These are phyloP conservation scores for Sporobolus alterniflorus DNA, from an alignment of 202 grass and related monocot species.

Conservation along the genomic window DNA sequence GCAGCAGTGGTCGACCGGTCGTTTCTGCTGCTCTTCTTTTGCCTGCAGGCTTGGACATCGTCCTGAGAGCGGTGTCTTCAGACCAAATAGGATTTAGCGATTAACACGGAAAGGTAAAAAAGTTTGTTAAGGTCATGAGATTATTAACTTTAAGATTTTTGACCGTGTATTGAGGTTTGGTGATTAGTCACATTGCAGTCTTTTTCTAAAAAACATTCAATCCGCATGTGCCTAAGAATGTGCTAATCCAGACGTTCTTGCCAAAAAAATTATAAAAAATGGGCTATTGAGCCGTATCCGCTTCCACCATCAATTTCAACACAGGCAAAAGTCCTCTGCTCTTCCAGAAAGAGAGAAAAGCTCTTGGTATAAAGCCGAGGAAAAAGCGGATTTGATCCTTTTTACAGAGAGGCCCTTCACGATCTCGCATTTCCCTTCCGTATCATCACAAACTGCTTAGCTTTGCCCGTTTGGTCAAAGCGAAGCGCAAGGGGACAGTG, in stretches of 20 bases:
- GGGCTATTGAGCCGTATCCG: not conserved
- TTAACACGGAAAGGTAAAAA: no score
- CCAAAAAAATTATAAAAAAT: no score
- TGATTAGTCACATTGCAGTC: no score
- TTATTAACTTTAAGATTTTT: not conserved
- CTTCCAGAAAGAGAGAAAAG: conserved; percentile 21
- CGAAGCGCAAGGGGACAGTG: not conserved
- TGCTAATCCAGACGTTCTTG: not conserved
- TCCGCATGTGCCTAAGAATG: not conserved
- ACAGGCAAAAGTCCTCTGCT: not conserved
- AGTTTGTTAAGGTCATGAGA: no score
- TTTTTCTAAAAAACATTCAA: no score
- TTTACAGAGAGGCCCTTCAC: not conserved
- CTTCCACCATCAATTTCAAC: not conserved
- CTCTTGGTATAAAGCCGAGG: not conserved
- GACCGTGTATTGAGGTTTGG: no score
- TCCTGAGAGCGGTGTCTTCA: no score
- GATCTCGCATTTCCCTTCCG: not conserved
- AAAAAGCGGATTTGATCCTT: not conserved
- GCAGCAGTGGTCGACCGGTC: not conserved
- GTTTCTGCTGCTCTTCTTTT: conserved; percentile 12
- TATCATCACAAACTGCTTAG: no score
- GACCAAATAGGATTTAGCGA: no score
- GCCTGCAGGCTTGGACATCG: not conserved
- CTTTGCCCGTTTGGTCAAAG: conserved; percentile 28